phyloP scores from a whole-genome alignment of 2,329 filamentous ascomycete genomes.

The Alternaria novae-zelandiae region DNA sequence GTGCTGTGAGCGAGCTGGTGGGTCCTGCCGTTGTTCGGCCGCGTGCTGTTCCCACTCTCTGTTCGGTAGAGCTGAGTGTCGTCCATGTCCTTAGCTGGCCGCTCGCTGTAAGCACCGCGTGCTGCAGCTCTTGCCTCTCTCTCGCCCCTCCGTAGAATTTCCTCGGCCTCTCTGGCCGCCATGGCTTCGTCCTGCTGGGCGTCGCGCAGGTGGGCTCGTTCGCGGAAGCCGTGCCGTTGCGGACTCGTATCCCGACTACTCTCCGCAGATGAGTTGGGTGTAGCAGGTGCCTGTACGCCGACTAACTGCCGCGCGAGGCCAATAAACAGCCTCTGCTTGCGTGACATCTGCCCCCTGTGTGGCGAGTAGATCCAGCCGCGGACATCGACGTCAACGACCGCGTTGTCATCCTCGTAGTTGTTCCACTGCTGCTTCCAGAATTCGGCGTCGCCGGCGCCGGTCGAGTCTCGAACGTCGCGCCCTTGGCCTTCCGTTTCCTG shows the following conservation, averaged over 20 bases:
- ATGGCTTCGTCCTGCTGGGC: constrained; percentile 65
- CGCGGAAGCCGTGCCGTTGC: constrained; percentile 41
- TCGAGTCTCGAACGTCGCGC: constrained; percentile 51
- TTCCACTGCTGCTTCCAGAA: constrained; percentile 84
- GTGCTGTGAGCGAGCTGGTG: constrained; percentile 33
- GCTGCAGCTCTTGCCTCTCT: constrained; percentile 73
- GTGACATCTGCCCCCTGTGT: constrained; percentile 80
- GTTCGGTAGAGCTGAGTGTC: constrained; percentile 48
- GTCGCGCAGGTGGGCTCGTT: constrained; percentile 57
- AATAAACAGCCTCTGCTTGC: constrained; percentile 85
- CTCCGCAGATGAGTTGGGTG: constrained; percentile 39
- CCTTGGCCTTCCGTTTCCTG: constrained; percentile 50
- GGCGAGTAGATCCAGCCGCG: constrained; percentile 94
- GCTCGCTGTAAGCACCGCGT: constrained; percentile 76
- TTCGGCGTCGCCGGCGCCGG: constrained; percentile 66
- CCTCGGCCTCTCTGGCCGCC: constrained; percentile 76
- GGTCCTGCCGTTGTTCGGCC: constrained; percentile 21
- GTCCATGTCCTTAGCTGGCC: constrained; percentile 57
- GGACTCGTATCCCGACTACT: constrained; percentile 57
- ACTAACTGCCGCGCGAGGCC: constrained; percentile 86
- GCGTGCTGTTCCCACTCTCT: constrained; percentile 40
- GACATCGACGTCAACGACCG: constrained; percentile 91
- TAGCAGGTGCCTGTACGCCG: constrained; percentile 75
- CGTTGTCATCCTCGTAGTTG: constrained; percentile 78
- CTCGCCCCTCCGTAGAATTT: constrained; percentile 75